phyloP scores from a whole-genome alignment of 2,329 filamentous ascomycete genomes.

The Gaeumannomyces tritici region DNA sequence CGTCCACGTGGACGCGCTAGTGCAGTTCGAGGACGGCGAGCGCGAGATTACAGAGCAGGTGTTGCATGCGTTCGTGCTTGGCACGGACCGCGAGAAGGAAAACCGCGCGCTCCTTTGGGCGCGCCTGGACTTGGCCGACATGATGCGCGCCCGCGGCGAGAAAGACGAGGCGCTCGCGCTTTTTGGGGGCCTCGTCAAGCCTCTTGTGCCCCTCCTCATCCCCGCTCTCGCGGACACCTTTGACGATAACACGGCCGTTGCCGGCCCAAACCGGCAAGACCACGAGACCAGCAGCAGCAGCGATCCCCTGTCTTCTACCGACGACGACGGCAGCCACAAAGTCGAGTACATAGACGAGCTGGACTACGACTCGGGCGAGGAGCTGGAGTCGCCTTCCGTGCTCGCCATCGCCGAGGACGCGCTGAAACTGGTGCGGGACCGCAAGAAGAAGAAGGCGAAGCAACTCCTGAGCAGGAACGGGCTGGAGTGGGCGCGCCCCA shows the following conservation, averaged over 20 bases:
- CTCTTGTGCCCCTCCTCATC: too few relatives aligned
- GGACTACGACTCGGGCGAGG: not conserved
- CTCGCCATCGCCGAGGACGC: not conserved
- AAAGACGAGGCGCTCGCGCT: not conserved
- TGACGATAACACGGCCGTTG: too few relatives aligned
- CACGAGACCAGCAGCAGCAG: too few relatives aligned
- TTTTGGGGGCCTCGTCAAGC: not conserved
- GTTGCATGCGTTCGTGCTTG: not conserved
- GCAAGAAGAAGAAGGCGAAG: not conserved
- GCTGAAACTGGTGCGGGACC: not conserved
- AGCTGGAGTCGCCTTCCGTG: not conserved
- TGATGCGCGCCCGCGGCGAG: not conserved
- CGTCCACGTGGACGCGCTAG: not conserved
- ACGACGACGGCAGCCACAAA: not conserved
- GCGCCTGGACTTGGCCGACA: not conserved
- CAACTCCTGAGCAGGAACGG: constrained; percentile 5
- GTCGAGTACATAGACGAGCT: not conserved
- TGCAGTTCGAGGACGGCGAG: not conserved
- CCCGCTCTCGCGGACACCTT: not conserved
- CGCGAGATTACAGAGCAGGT: not conserved
- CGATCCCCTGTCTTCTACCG: too few relatives aligned
- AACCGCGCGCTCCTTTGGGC: not conserved
- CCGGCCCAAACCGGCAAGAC: too few relatives aligned
- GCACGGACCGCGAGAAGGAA: not conserved
- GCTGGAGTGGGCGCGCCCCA: constrained; percentile 19